Base-by-base conservation (phyloP, 352 stramenopile species). In the Achlya hypogyna region DNA sequence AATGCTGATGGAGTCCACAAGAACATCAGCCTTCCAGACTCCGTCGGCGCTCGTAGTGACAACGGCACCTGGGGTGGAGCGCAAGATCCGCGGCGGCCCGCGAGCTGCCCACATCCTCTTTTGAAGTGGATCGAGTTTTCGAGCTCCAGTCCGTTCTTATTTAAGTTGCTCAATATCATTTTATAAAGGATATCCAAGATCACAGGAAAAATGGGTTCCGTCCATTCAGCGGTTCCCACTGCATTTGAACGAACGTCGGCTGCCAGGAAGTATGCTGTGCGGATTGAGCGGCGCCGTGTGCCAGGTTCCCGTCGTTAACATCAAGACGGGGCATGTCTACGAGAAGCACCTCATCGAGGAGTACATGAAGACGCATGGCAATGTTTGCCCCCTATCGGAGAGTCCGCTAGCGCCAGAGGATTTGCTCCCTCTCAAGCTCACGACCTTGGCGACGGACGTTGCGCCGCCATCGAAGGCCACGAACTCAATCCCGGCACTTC, bases 271-370 rank as follows among this genome's bases (percentile, higher is more conserved):
- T 18, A 91, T 93, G 82, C 77, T 93, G 51, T 95, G 84, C 71
- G 78, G 75, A 73, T 72, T 96, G 51, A 93, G 82, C 49, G 88
- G 88, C 52, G 77, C 92, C 63, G 80, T 96, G 69, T 86, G 86
- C 22, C 49, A 77, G 34, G 81, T 95, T 75, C 88, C 88, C 53
- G 87, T 96, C 52, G 83, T 90, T 42, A 86, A 77, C 45, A 68
- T 80, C 73, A 95, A 92, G 72, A 91, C 83, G 8, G 86, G 87
- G 38, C 82, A 91, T 67, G 76, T 96, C 34, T 96, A 93, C 71
- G 88, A 96, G 75, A 91, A 93, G 73, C 73, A 81, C 22, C 75
- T 95, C 49, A 74, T 96, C 65, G 80, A 90, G 53, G 81, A 93
- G 73, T 91, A 91, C 69, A 69, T 89, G 35, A 77, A 72, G 74